Base-by-base conservation (phyloP, 129 eudicot species). In the Erigeron canadensis region DNA sequence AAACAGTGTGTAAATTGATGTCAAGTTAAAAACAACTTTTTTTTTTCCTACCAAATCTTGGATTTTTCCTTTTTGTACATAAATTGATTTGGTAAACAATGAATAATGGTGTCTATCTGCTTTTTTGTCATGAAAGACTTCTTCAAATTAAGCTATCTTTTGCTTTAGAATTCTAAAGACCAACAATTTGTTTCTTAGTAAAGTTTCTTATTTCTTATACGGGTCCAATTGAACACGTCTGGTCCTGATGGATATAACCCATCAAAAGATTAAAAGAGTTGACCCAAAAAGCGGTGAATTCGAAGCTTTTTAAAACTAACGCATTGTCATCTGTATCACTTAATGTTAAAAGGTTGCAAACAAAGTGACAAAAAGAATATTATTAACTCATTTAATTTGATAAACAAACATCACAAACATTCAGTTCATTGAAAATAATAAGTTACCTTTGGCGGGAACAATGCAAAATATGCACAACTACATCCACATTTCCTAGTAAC, bases 391-490 rank as follows among this genome's bases (percentile, higher is more conserved):
- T 67, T 67, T 67, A 47, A 76, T 45, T 76, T 58, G 11, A 75
- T 59, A 42, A 76, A 67, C 69, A 55, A 57, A 63, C 61, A 58
- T 63, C 23, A 65, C 77, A 77, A 77, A 53, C 72, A 70, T 67
- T 70, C 59, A 6, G 37, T 70, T 58, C 67, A 70, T 63, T 75
- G n/a, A 44, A 22, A 56, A 65, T 9, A 75, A 56, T 40, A 65
- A 65, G 21, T 43, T 66, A 72, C 58, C 67, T 77, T 70, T 28
- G 40, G 71, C 54, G 67, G 61, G 28, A 63, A 78, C 82, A 78
- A 78, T 63, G 47, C 75, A 71, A 51, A 51, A 63, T 78, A 78
- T 78, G 67, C 60, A 78, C 82, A 78, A 64, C 77, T 63, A 77
- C 81, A 50, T 12, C 50, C 71, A 63, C 71, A 15, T 60, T 77